Evolutionary conservation across 306 rosid species (phyloP), one percentile per base, ranked within the genome.

Genomic region (Quercus engelmannii): DNA sequence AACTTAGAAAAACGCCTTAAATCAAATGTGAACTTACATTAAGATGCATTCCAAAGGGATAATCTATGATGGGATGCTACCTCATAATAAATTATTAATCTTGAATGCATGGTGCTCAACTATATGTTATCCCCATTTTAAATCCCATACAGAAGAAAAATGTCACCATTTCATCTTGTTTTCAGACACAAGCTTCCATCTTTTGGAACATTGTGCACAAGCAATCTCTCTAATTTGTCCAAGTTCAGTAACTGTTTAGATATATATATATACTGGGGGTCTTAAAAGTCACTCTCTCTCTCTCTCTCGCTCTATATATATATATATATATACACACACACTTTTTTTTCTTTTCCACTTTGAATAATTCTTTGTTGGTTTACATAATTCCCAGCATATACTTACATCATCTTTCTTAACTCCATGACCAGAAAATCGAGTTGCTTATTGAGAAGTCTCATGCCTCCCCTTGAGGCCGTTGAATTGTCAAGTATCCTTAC

Each of bases 361-460:
- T 3, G 14, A 10, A 59, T 59, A 4, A 28, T 11, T 49, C 70
- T 6, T 11, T 30, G 23, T 74, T 78, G 17, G 67, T n/a, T 79
- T 78, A 20, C 49, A 69, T 63, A 69, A 69, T 25, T 76, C 55
- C 70, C 17, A 69, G 21, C 75, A 30, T 76, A 6, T 76, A 10
- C 33, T 68, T 64, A 28, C 43, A 23, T 26, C 65, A 71, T 31
- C 26, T 23, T 79, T n/a, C 30, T 46, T 69, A 31, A 56, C 59
- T 81, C 75, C 35, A 5, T 85, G 76, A 74, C 79, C 91, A 93
- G 96, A 91, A 86, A 86, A 86, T 93, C 2, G 96, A 93, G 85
- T 75, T 76, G 75, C 88, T 89, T 54, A 71, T 91, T 73, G 94
- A 84, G 88, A 91, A 85, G 84, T 83, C 89, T 1, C 83, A 67